Conservation (phyloP, 163 green algal genomes). For the Prototheca wickerhamii region DNA sequence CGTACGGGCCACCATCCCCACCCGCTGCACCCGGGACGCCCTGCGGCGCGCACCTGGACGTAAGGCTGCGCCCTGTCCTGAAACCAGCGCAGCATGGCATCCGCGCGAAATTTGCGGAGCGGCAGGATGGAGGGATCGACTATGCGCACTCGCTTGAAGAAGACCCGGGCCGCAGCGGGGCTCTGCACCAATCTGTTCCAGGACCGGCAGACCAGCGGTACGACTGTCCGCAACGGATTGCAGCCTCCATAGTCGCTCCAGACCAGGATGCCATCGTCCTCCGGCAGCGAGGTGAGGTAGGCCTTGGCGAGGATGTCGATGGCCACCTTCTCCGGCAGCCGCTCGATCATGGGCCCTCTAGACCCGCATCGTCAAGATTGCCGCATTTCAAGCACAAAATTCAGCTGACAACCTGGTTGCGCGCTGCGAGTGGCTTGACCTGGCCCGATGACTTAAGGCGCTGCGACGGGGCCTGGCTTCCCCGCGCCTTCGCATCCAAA, state of each 20-base stretch:
- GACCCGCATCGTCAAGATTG: no score
- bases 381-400: no score
- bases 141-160: neutral
- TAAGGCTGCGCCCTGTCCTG: neutral
- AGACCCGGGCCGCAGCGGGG: neutral
- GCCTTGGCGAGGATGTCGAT: neutral
- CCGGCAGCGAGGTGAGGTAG: neutral
- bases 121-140: neutral
- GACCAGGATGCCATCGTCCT: neutral
- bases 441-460: neutral
- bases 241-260: neutral
- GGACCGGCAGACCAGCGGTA: conserved; percentile 2
- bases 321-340: neutral
- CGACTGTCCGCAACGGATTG: conserved; percentile 3
- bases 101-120: neutral
- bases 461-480: neutral
- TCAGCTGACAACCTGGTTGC: neutral
- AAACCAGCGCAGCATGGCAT: neutral
- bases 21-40: neutral
- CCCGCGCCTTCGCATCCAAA: neutral
- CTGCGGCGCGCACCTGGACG: neutral
- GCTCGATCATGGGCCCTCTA: neutral
- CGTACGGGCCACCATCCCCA: neutral
- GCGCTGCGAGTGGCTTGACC: no score
- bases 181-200: conserved; percentile 4